phyloP scores from a whole-genome alignment of 2,329 filamentous ascomycete species.

The Xenosphaeropsis pyriputrescens region DNA sequence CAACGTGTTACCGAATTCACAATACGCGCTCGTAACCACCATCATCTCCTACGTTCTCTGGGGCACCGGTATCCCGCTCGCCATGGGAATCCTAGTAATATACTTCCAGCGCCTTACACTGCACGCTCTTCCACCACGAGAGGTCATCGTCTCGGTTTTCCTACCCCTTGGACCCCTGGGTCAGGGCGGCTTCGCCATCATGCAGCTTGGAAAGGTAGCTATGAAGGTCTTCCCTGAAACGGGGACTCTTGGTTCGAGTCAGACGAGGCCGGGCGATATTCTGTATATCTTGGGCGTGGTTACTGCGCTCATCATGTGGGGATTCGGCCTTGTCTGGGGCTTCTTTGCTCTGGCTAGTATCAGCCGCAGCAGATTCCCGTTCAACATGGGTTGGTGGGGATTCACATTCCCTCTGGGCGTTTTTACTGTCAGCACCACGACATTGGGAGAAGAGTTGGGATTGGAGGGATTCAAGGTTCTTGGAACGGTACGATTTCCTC shows the following conservation, averaged over 20 bases:
- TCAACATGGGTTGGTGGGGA: constrained; percentile 48
- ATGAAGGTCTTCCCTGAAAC: constrained; percentile 23
- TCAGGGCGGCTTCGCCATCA: constrained; percentile 43
- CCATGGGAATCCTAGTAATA: constrained; percentile 46
- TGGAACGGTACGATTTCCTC: constrained; percentile 25
- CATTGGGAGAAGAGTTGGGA: constrained; percentile 31
- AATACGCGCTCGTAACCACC: constrained; percentile 44
- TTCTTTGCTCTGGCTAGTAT: constrained; percentile 34
- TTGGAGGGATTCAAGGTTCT: constrained; percentile 38
- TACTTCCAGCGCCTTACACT: constrained; percentile 57
- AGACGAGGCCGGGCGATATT: constrained; percentile 29
- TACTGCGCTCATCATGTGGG: constrained; percentile 35
- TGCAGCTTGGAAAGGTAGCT: constrained; percentile 27
- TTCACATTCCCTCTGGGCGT: constrained; percentile 43
- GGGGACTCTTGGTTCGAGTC: constrained; percentile 14
- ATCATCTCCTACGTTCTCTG: constrained; percentile 54
- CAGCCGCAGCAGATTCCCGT: constrained; percentile 28
- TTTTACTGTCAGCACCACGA: constrained; percentile 30
- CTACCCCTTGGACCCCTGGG: constrained; percentile 53
- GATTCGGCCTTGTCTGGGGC: constrained; percentile 35
- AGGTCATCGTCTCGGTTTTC: constrained; percentile 54
- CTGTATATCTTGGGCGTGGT: constrained; percentile 41
- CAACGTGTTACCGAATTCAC: constrained; percentile 35
- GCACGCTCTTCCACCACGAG: constrained; percentile 49
- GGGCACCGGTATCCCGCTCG: constrained; percentile 47